phyloP scores from a whole-genome alignment of 2,329 filamentous ascomycete genomes.

The Tolypocladium ophioglossoides region DNA sequence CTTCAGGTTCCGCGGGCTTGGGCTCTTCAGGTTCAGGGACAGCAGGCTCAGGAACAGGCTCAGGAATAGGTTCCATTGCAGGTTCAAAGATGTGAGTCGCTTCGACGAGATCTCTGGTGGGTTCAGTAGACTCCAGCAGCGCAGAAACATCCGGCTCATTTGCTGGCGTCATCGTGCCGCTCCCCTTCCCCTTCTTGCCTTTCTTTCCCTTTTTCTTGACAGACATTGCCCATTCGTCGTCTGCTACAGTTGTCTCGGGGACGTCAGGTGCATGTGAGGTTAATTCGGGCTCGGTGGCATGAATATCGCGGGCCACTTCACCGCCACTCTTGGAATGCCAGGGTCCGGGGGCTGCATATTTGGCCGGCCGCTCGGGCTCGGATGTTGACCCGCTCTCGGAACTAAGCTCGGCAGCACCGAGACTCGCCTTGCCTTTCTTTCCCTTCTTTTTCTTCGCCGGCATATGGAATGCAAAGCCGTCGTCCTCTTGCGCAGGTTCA shows the following conservation, averaged over 20 bases:
- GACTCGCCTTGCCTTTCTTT: conserved; percentile 14
- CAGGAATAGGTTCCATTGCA: background rate
- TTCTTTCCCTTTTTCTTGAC: conserved; percentile 26
- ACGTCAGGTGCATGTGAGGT: background rate
- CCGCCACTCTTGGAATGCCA: background rate
- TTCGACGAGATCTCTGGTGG: background rate
- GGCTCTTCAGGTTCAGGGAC: background rate
- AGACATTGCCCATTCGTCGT: conserved; percentile 8
- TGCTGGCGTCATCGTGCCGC: background rate
- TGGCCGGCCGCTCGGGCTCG: background rate
- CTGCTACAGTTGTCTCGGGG: background rate
- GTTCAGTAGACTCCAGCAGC: background rate
- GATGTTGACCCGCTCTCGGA: background rate
- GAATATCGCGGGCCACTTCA: background rate
- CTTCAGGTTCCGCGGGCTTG: background rate
- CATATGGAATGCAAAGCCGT: conserved; percentile 20
- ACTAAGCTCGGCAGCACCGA: background rate
- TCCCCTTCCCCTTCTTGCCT: conserved; percentile 18
- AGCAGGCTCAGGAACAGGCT: background rate
- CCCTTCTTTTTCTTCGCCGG: conserved; percentile 32
- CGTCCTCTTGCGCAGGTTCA: conserved; percentile 1
- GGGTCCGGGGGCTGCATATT: background rate
- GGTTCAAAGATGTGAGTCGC: background rate
- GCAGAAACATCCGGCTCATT: background rate
- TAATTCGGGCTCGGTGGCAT: background rate